Evolutionary conservation across 2,329 filamentous ascomycete genomes (phyloP), one percentile per base, ranked within the genome.

Genomic region (Coniochaeta sp.): DNA sequence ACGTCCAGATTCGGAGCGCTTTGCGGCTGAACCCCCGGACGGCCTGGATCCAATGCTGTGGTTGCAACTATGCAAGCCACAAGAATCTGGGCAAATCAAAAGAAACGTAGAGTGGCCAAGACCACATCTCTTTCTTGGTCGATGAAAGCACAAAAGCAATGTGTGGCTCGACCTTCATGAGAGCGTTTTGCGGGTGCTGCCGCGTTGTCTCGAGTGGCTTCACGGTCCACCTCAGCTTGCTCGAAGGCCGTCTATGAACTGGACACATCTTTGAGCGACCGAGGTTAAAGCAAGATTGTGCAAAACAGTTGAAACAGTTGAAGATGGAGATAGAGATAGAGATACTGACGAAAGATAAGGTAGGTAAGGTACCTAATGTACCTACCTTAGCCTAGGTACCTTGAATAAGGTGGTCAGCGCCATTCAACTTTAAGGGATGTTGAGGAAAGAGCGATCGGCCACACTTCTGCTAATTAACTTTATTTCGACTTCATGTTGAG

Each of bases 11-110:
- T 58, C 56, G 56, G 36, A n/a, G 12, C 38, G 56, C 56, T 26
- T 42, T 58, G 56, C 56, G 56, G 56, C 56, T 58, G 56, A 58
- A 28, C 56, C 17, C 26, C 56, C 28, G 38, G 19, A 28, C 38
- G 36, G 5, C 42, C 19, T 32, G 17, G 56, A 24, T 44, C 56
- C 56, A 58, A 58, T 58, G 38, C 36, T 44, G 56, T 36, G 56
- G 56, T 38, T 8, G 38, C 26, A 17, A 42, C 34, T 58, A 58
- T 58, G 24, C 56, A 38, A 58, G 56, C 42, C 56, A 58, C 24
- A 30, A 2, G 14, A 19, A 28, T 16, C n/a, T n/a, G 2, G 26
- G 32, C 22, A 30, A 58, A 24, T 57, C 30, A 28, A 17, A 44
- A 22, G 56, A 30, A 19, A 30, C 22, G 34, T 36, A 47, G 30